Percentiles rank a stretch among this genome's conserved stretches.
Evolutionary conservation across 768 basidiomycete species (phyloP).

Genomic region (Hydnomerulius pinastri): DNA sequence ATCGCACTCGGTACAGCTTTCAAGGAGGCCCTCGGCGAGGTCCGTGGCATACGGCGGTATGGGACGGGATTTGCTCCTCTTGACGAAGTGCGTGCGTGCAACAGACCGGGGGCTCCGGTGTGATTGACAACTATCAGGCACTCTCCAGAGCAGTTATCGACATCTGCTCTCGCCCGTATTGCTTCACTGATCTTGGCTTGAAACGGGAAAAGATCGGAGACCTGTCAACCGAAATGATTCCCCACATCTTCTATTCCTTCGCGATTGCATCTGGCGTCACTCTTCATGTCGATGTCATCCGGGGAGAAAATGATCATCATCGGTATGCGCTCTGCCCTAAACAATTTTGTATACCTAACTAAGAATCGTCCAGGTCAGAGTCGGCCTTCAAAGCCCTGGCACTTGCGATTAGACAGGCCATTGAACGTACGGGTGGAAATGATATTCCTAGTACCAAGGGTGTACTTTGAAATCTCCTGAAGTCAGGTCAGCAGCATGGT

Average conservation of each 20-base stretch:
- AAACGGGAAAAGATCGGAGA: constrained; percentile 93
- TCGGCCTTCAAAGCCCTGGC: constrained; percentile 98
- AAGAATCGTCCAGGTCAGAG: constrained; percentile 67
- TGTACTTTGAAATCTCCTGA: constrained; percentile 78
- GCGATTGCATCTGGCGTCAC: constrained; percentile 96
- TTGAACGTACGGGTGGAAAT: constrained; percentile 81
- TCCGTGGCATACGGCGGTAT: constrained; percentile 91
- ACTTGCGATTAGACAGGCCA: constrained; percentile 93
- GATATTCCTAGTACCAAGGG: constrained; percentile 98
- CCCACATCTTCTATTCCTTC: constrained; percentile 96
- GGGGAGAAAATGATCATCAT: constrained; percentile 98
- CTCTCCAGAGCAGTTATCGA: constrained; percentile 96
- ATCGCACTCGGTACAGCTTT: constrained; percentile 89
- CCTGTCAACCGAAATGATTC: constrained; percentile 96
- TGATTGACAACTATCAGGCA: constrained; percentile 53
- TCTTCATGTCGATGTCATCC: constrained; percentile 89
- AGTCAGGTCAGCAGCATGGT: too few species aligned
- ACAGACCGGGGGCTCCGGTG: constrained; percentile 14
- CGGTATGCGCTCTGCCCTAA: constrained; percentile 58
- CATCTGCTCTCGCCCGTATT: constrained; percentile 96
- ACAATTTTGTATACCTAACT: neutral
- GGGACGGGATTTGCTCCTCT: constrained; percentile 96
- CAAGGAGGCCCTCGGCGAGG: constrained; percentile 92
- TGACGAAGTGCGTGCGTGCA: constrained; percentile 72
- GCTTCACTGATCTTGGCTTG: constrained; percentile 86